Percentiles rank a stretch among this genome's conserved stretches.
These are phyloP conservation scores for Ramularia endophylla DNA, from an alignment of 2,329 filamentous ascomycete species.

Conservation along the genomic window DNA sequence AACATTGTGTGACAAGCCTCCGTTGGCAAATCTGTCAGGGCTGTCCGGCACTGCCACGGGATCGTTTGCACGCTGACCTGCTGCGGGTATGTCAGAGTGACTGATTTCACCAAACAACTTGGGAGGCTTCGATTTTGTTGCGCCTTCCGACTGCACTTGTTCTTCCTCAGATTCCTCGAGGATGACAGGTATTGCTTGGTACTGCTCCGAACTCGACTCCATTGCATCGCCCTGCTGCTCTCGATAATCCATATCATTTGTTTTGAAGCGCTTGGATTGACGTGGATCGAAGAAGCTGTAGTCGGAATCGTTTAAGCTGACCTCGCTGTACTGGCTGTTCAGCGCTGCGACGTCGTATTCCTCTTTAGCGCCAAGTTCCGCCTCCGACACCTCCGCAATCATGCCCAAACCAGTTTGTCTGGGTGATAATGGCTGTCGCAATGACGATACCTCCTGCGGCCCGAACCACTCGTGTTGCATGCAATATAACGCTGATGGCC, in stretches of 20 bases:
- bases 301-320: conserved; percentile 32
- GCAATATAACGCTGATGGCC: conserved; percentile 67
- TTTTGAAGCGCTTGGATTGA: conserved; percentile 42
- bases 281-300: conserved; percentile 34
- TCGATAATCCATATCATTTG: conserved; percentile 33
- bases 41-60: too few species aligned
- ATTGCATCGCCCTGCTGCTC: conserved; percentile 27
- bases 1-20: neutral
- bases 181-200: conserved; percentile 31
- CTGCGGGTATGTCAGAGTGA: conserved; percentile 47
- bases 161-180: conserved; percentile 9
- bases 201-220: conserved; percentile 34
- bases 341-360: conserved; percentile 55
- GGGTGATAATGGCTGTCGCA: neutral
- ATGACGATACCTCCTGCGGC: neutral
- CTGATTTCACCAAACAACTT: conserved; percentile 59
- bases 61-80: neutral
- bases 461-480: conserved; percentile 69
- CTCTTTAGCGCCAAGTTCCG: conserved; percentile 49
- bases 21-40: too few species aligned
- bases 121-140: conserved; percentile 11
- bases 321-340: conserved; percentile 23
- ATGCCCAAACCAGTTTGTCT: conserved; percentile 29
- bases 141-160: conserved; percentile 9
- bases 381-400: conserved; percentile 56